Conservation (phyloP, 192 early-diverging fungal species). For the Coemansia sp. region DNA sequence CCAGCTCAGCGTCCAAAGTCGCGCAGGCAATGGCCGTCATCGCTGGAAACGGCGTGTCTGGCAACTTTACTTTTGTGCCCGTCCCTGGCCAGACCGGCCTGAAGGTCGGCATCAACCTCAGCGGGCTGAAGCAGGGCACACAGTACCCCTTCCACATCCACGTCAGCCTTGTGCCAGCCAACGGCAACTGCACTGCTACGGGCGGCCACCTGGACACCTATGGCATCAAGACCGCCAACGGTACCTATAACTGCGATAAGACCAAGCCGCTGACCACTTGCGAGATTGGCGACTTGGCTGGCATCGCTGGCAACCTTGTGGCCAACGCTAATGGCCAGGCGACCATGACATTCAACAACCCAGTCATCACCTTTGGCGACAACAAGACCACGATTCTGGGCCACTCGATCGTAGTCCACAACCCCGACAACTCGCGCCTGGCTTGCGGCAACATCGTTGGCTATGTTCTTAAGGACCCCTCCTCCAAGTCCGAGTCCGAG, state of each 20-base stretch:
- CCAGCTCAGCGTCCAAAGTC: neutral
- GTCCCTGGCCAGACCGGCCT: slow-evolving; percentile 17
- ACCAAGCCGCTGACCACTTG: slow-evolving; percentile 38
- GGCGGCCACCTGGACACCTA: slow-evolving; percentile 50
- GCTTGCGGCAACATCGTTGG: slow-evolving; percentile 58
- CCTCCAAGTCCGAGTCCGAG: neutral
- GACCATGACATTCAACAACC: slow-evolving; percentile 28
- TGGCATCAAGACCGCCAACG: slow-evolving; percentile 16
- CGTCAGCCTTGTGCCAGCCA: slow-evolving; percentile 18
- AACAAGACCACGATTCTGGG: slow-evolving; percentile 52
- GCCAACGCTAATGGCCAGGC: slow-evolving; percentile 24
- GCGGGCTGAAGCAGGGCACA: slow-evolving; percentile 25
- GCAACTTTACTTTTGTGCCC: slow-evolving; percentile 24
- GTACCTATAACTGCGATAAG: slow-evolving; percentile 35
- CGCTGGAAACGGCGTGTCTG: slow-evolving; percentile 9
- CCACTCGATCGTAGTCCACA: slow-evolving; percentile 61
- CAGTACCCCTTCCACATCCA: slow-evolving; percentile 54
- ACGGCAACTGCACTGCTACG: slow-evolving; percentile 54
- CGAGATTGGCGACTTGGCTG: slow-evolving; percentile 60
- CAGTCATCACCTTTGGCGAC: slow-evolving; percentile 41
- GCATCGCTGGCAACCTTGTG: slow-evolving; percentile 55
- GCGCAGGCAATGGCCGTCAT: slow-evolving; percentile 15
- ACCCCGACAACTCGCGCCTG: slow-evolving; percentile 50
- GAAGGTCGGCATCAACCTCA: slow-evolving; percentile 23
- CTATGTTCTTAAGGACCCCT: slow-evolving; percentile 22